Conservation (phyloP, 148 eudicot genomes). For the Rhododendron henanense region DNA sequence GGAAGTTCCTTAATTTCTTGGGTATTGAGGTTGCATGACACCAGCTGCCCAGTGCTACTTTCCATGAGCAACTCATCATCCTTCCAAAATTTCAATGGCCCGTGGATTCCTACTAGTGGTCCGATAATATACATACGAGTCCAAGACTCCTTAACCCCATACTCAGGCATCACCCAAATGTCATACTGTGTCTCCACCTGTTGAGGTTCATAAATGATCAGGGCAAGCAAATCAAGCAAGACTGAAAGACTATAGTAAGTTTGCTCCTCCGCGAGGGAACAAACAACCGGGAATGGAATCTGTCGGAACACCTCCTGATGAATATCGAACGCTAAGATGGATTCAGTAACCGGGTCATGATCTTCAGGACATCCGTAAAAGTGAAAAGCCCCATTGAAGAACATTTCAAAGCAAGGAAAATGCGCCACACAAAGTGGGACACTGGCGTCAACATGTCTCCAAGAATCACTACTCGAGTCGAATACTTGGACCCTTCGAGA, state of each 20-base stretch:
- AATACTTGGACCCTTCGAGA: neutral
- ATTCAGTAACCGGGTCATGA: too few species aligned
- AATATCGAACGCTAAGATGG: neutral
- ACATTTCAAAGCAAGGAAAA: neutral
- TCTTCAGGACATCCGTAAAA: neutral
- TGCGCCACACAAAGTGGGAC: neutral
- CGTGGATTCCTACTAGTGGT: neutral
- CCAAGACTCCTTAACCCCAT: neutral
- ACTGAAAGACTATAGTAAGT: neutral
- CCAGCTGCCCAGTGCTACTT: neutral
- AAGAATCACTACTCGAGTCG: neutral
- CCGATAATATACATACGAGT: neutral
- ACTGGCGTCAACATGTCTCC: neutral
- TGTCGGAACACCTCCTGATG: neutral
- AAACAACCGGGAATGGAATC: neutral
- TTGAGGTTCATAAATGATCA: neutral
- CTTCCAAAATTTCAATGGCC: neutral
- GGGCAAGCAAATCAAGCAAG: neutral
- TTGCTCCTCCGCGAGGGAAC: too few species aligned
- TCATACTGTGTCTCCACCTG: too few species aligned
- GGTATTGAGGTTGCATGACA: neutral
- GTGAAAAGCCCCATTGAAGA: neutral
- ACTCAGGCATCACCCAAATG: neutral
- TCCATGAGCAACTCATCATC: neutral
- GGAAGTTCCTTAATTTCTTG: neutral